Evolutionary conservation across 495 filamentous ascomycete genomes (phyloP).

Genomic region (Neurospora sp.): DNA sequence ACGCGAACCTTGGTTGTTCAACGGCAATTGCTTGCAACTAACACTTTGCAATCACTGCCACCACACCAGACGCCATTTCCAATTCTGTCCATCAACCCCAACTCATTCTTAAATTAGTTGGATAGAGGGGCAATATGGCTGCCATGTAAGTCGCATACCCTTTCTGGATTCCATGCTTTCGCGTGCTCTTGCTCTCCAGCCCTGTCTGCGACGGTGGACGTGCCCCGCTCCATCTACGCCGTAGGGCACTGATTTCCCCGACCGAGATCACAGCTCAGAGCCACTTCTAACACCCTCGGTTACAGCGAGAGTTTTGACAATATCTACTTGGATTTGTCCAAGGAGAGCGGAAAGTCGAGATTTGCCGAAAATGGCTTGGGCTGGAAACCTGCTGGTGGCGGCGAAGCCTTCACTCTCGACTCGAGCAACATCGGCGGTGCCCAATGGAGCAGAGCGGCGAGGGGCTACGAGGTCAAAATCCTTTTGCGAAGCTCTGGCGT

Average conservation of each 20-base stretch:
- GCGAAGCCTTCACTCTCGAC: constrained; percentile 87
- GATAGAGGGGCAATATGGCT: not conserved
- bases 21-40: not conserved
- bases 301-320: constrained; percentile 81
- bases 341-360: constrained; percentile 79
- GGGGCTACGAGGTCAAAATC: constrained; percentile 89
- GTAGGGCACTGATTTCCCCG: not conserved
- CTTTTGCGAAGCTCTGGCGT: constrained; percentile 71
- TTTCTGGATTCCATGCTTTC: not conserved
- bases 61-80: not conserved
- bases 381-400: constrained; percentile 81
- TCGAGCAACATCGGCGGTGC: constrained; percentile 68
- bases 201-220: not conserved
- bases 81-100: not conserved
- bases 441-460: constrained; percentile 91
- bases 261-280: not conserved
- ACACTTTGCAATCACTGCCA: not conserved
- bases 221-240: not conserved
- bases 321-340: constrained; percentile 90
- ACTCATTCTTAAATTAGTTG: not conserved
- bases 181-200: not conserved
- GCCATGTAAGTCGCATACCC: not conserved
- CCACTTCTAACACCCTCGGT: not conserved
- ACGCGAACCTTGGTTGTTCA: not conserved
- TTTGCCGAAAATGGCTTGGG: constrained; percentile 88